These are phyloP conservation scores for Lathyrus oleraceus DNA, from an alignment of 306 rosid species.

Conservation along the genomic window DNA sequence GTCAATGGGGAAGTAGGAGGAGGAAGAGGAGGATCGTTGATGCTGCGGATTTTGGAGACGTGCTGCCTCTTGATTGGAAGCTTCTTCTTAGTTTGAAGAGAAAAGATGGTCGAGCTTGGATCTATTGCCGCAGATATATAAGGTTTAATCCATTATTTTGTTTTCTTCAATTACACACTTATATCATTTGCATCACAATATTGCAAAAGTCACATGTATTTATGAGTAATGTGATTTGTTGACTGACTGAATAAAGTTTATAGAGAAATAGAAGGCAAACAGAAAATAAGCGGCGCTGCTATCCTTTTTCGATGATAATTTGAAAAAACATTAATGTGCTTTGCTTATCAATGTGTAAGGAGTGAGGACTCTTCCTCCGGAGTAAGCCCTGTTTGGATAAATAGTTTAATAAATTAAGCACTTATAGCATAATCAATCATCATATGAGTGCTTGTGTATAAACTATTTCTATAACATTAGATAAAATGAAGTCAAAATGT, in stretches of 20 bases:
- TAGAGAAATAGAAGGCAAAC: too few species aligned
- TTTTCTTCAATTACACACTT: neutral
- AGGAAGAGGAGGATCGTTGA: conserved; percentile 82
- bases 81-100: conserved; percentile 76
- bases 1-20: conserved; percentile 87
- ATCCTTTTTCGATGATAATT: neutral
- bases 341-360: neutral
- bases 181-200: neutral
- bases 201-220: neutral
- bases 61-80: conserved; percentile 76
- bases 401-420: neutral
- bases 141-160: conserved; percentile 45
- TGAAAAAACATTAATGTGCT: neutral
- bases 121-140: conserved; percentile 81
- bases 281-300: too few species aligned
- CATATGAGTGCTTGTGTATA: neutral
- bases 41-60: conserved; percentile 61
- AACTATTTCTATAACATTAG: neutral
- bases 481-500: neutral
- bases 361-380: neutral
- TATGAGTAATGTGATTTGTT: neutral
- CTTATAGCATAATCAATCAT: too few species aligned
- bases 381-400: neutral
- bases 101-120: conserved; percentile 81
- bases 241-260: neutral